Conservation (phyloP, 495 filamentous ascomycete genomes). For the Neurospora sp. region DNA sequence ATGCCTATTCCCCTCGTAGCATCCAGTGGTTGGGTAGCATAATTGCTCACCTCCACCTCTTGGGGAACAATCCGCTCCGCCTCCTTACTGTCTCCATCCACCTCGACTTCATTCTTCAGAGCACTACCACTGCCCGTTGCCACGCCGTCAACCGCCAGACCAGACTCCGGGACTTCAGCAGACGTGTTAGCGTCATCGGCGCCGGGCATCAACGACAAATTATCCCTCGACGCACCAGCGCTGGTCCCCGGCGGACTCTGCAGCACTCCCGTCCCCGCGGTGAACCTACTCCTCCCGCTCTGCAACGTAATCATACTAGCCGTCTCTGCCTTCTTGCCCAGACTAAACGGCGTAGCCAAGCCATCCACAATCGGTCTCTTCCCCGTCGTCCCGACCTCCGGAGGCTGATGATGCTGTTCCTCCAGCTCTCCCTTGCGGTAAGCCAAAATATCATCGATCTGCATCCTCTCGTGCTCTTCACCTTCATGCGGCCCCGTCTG, state of each 20-base stretch:
- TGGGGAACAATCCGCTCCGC: neutral
- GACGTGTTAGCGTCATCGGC: conserved; percentile 7
- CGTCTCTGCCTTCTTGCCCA: conserved; percentile 34
- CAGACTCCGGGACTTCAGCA: neutral
- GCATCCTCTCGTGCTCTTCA: conserved; percentile 20
- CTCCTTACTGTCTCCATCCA: neutral
- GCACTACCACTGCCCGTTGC: neutral
- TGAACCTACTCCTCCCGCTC: neutral
- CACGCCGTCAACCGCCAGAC: no score
- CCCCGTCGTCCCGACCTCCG: conserved; percentile 28
- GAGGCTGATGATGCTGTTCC: neutral
- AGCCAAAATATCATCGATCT: conserved; percentile 21
- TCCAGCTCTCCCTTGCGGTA: conserved; percentile 13
- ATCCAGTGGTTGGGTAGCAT: neutral
- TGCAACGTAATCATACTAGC: conserved; percentile 45
- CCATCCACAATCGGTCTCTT: conserved; percentile 39
- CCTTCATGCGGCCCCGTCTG: conserved; percentile 19
- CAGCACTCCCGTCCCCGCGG: neutral
- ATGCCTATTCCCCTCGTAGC: neutral
- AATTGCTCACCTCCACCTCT: neutral
- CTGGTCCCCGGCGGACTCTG: conserved; percentile 19
- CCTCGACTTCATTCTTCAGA: neutral
- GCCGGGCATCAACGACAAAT: neutral
- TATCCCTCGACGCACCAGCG: neutral
- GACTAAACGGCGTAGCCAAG: conserved; percentile 41